These are phyloP conservation scores for Zygosaccharomyces sapae DNA, from an alignment of 1,139 yeast species.

Conservation along the genomic window DNA sequence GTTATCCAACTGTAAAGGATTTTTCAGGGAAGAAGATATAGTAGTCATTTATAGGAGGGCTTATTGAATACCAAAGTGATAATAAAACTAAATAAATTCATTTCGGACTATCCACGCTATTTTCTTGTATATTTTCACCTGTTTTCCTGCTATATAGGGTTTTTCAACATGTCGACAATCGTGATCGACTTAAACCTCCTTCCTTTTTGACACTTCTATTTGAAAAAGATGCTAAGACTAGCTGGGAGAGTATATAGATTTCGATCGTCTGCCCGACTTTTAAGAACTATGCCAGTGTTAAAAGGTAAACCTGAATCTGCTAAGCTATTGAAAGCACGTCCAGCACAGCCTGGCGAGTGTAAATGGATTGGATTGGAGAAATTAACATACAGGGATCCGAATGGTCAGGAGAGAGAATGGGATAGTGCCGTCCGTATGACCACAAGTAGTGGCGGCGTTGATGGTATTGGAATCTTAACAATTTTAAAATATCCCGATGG, in stretches of 20 bases:
- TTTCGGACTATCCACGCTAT: too few relatives aligned
- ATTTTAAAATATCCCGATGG: slow-evolving; percentile 48
- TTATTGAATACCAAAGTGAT: too few relatives aligned
- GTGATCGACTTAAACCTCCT: not conserved
- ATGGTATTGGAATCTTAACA: slow-evolving; percentile 87
- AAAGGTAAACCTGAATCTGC: slow-evolving; percentile 40
- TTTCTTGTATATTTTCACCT: not conserved
- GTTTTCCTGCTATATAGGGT: not conserved
- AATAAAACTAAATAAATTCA: too few relatives aligned
- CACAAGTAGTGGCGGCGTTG: slow-evolving; percentile 59
- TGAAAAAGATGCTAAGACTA: not conserved
- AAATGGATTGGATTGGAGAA: slow-evolving; percentile 60
- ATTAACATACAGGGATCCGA: slow-evolving; percentile 66
- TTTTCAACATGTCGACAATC: not conserved
- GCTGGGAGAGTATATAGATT: not conserved
- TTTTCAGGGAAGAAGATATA: not conserved
- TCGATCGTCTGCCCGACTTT: not conserved
- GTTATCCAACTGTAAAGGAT: not conserved
- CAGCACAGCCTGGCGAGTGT: slow-evolving; percentile 42
- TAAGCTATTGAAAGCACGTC: slow-evolving; percentile 36
- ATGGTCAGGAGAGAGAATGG: slow-evolving; percentile 64
- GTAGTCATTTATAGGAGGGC: not conserved
- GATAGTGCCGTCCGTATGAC: slow-evolving; percentile 88
- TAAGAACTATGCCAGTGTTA: slow-evolving; percentile 24
- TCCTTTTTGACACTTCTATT: not conserved